A percentile compares a stretch with the other conserved stretches of the same genome.
Conservation (phyloP, 2,329 filamentous ascomycete genomes). For the Aspergillus awamori region DNA sequence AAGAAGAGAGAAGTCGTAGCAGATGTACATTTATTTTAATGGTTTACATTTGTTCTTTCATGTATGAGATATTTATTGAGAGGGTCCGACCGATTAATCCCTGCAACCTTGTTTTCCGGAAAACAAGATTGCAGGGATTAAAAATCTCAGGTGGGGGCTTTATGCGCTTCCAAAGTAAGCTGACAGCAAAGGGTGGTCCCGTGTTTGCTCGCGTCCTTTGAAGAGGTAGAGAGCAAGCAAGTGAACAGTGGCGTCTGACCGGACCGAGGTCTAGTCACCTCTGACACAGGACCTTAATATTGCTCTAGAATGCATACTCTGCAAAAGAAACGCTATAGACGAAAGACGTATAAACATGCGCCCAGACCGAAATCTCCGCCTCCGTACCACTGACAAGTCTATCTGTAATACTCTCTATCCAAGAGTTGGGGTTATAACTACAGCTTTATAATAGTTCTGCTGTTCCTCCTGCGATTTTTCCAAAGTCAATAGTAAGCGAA, state of each 20-base stretch:
- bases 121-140: too few relatives aligned
- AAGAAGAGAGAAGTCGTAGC: too few relatives aligned
- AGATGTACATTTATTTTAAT: too few relatives aligned
- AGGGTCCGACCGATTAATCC: too few relatives aligned
- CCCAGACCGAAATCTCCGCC: not conserved
- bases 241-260: not conserved
- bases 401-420: not conserved
- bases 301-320: not conserved
- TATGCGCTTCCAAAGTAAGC: not conserved
- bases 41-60: too few relatives aligned
- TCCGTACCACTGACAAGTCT: not conserved
- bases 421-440: conserved; percentile 43
- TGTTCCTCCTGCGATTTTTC: conserved; percentile 68
- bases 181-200: not conserved
- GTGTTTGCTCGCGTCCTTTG: not conserved
- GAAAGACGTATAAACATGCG: not conserved
- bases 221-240: not conserved
- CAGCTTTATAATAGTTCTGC: conserved; percentile 62
- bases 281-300: not conserved
- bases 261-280: not conserved
- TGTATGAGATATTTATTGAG: too few relatives aligned
- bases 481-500: conserved; percentile 64
- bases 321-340: not conserved
- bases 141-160: too few relatives aligned
- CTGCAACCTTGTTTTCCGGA: too few relatives aligned